A percentile compares a stretch with the other conserved stretches of the same genome.
Conservation (phyloP, 495 filamentous ascomycete genomes). For the Aspergillus cristatus region DNA sequence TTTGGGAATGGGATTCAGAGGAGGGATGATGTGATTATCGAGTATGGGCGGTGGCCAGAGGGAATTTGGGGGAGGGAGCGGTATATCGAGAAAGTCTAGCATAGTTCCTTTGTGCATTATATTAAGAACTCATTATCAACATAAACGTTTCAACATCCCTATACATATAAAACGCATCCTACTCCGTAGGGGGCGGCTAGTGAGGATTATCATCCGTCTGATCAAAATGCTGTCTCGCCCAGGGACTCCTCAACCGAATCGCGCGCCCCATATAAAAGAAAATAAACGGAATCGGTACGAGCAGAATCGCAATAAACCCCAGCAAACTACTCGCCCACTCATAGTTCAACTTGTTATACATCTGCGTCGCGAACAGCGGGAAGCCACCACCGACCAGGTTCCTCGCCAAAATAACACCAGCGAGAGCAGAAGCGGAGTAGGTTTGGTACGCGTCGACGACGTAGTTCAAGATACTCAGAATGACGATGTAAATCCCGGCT, state of each 20-base stretch:
- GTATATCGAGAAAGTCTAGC: no score
- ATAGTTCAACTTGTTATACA: constrained; percentile 54
- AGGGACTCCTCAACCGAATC: constrained; percentile 31
- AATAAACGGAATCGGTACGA: constrained; percentile 51
- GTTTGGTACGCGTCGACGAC: constrained; percentile 47
- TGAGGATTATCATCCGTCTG: constrained; percentile 25
- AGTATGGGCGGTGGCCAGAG: no score
- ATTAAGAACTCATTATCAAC: no score
- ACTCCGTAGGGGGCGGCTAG: constrained; percentile 1
- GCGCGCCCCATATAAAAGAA: constrained; percentile 26
- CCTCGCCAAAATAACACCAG: constrained; percentile 31
- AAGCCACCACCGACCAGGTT: constrained; percentile 38
- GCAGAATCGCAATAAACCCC: constrained; percentile 46
- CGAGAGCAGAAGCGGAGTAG: constrained; percentile 42
- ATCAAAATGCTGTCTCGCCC: constrained; percentile 35
- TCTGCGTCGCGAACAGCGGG: constrained; percentile 36
- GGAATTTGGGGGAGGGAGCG: no score
- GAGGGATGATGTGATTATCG: no score
- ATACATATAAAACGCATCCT: no score
- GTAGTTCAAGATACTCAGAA: constrained; percentile 35
- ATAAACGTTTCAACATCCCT: no score
- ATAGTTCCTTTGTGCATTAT: no score
- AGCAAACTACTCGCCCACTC: constrained; percentile 53
- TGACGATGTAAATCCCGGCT: constrained; percentile 26
- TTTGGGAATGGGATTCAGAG: no score